Evolutionary conservation across 2,329 filamentous ascomycete genomes (phyloP).

Genomic region (Aureobasidium namibiae): DNA sequence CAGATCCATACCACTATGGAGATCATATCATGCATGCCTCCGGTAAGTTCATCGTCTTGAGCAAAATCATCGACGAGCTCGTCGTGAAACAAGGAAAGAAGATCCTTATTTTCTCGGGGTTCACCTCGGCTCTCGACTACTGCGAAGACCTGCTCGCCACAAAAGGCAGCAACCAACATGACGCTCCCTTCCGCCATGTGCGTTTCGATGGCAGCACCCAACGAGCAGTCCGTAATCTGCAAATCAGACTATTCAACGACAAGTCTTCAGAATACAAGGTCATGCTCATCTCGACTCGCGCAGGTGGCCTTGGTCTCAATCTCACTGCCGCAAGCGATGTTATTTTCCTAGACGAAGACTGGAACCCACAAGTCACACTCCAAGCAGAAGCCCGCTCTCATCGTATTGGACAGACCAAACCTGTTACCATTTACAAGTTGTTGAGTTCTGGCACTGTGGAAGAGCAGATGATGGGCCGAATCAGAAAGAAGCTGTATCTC

Average conservation of each 20-base stretch:
- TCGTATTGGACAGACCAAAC: conserved; percentile 46
- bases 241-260: conserved; percentile 46
- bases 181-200: conserved; percentile 35
- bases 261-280: conserved; percentile 39
- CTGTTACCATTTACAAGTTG: conserved; percentile 49
- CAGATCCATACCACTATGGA: conserved; percentile 38
- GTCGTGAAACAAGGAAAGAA: conserved; percentile 45
- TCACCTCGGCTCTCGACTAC: conserved; percentile 43
- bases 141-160: conserved; percentile 44
- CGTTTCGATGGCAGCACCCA: conserved; percentile 44
- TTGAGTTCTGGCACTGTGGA: conserved; percentile 51
- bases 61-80: conserved; percentile 42
- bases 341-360: conserved; percentile 49
- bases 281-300: conserved; percentile 48
- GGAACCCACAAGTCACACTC: conserved; percentile 46
- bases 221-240: conserved; percentile 43
- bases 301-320: conserved; percentile 49
- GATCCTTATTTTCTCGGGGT: conserved; percentile 50
- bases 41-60: conserved; percentile 48
- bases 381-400: conserved; percentile 49
- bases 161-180: conserved; percentile 32
- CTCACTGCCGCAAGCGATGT: conserved; percentile 47
- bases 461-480: conserved; percentile 50
- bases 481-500: conserved; percentile 55
- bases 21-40: conserved; percentile 43